phyloP scores from a whole-genome alignment of 805 yeast species.

The Candida corydali region DNA sequence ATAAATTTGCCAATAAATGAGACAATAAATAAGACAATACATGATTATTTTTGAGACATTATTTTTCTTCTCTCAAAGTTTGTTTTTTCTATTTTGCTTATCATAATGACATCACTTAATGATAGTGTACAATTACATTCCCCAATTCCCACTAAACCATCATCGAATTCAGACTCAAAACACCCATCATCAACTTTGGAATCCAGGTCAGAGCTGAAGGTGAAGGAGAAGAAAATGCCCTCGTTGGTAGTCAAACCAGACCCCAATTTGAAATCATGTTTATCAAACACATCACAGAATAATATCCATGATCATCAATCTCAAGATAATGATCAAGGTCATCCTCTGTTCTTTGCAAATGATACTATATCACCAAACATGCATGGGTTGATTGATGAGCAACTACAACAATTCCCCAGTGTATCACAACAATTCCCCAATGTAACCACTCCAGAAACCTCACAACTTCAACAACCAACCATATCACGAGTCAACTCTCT shows the following conservation, averaged over 20 bases:
- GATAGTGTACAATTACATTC: conserved; percentile 7
- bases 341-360: conserved; percentile 13
- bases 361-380: conserved; percentile 17
- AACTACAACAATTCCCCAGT: neutral
- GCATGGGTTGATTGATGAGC: conserved; percentile 12
- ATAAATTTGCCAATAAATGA: conserved; percentile 13
- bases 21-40: neutral
- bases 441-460: neutral
- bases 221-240: conserved; percentile 9
- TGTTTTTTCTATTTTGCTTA: conserved; percentile 1
- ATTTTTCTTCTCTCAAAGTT: neutral
- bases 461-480: conserved; percentile 2
- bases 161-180: neutral
- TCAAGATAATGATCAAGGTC: conserved; percentile 5
- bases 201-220: neutral
- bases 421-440: no score
- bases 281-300: conserved; percentile 6
- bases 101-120: neutral
- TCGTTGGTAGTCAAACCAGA: conserved; percentile 15
- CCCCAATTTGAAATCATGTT: conserved; percentile 17
- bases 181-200: neutral
- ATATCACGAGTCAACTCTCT: conserved; percentile 10
- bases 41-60: neutral
- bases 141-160: conserved; percentile 11
- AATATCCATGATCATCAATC: neutral